These are phyloP conservation scores for Boletus sensibilis DNA, from an alignment of 768 basidiomycete genomes.

Conservation along the genomic window DNA sequence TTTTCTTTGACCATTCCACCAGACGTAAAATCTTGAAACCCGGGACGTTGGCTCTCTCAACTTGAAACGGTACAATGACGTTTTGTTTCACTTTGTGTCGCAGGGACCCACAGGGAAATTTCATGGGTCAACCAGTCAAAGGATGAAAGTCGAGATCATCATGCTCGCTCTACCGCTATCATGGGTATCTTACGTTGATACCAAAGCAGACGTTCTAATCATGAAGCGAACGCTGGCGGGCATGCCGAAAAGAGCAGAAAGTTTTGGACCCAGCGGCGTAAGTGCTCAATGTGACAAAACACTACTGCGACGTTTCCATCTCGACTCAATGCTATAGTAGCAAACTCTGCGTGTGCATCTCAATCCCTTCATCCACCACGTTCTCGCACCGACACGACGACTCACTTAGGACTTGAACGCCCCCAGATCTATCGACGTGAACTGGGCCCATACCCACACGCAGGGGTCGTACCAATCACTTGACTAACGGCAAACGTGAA, in stretches of 20 bases:
- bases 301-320: neutral
- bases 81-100: constrained; percentile 1
- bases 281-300: neutral
- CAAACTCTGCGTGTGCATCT: neutral
- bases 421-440: neutral
- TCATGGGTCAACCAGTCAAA: too few species aligned
- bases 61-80: neutral
- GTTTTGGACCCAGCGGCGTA: neutral
- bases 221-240: too few species aligned
- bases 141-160: too few species aligned
- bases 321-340: neutral
- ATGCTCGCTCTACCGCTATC: neutral
- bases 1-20: neutral
- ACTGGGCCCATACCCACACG: neutral
- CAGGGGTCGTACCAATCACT: neutral
- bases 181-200: neutral
- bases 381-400: neutral
- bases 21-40: neutral
- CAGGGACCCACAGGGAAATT: neutral
- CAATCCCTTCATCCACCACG: neutral
- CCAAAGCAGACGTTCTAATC: neutral
- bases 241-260: neutral
- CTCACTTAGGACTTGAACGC: neutral
- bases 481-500: neutral
- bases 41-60: neutral